phyloP scores from a whole-genome alignment of 139 green algal species.

The Ettlia oleoabundans region DNA sequence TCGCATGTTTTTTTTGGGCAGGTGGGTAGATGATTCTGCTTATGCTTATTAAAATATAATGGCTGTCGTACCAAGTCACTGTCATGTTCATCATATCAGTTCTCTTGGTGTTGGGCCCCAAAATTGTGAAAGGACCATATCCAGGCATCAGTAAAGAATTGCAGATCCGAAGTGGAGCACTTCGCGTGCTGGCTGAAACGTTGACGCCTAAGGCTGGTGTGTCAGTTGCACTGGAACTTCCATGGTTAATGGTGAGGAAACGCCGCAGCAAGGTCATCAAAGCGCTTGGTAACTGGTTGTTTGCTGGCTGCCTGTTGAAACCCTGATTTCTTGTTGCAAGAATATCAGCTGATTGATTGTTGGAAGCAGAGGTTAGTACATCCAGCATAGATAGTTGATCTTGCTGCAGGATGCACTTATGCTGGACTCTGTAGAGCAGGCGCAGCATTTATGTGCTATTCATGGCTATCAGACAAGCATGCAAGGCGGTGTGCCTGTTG shows the following conservation, averaged over 20 bases:
- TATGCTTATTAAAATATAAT: not conserved
- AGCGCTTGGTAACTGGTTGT: too few species aligned
- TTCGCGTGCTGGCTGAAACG: conserved; percentile 32
- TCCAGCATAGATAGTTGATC: too few species aligned
- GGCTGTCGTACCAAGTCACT: not conserved
- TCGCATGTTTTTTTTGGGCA: conserved; percentile 65
- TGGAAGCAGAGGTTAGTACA: too few species aligned
- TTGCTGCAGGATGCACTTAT: conserved; percentile 29
- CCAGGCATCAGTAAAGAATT: too few species aligned
- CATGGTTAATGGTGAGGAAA: conserved; percentile 35
- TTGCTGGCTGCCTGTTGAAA: too few species aligned
- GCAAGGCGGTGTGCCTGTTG: not conserved
- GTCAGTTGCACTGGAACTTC: conserved; percentile 19
- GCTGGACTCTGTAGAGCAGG: conserved; percentile 36
- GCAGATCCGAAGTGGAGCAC: conserved; percentile 38
- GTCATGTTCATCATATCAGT: too few species aligned
- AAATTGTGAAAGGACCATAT: too few species aligned
- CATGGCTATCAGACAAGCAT: conserved; percentile 17
- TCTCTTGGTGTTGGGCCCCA: too few species aligned
- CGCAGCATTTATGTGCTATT: conserved; percentile 5
- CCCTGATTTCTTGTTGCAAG: too few species aligned
- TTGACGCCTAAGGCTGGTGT: conserved; percentile 5
- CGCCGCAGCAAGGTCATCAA: too few species aligned
- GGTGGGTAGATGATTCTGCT: conserved; percentile 26
- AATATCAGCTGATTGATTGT: too few species aligned